Conservation (phyloP, 495 filamentous ascomycete species). For the Aspergillus nanangensis region DNA sequence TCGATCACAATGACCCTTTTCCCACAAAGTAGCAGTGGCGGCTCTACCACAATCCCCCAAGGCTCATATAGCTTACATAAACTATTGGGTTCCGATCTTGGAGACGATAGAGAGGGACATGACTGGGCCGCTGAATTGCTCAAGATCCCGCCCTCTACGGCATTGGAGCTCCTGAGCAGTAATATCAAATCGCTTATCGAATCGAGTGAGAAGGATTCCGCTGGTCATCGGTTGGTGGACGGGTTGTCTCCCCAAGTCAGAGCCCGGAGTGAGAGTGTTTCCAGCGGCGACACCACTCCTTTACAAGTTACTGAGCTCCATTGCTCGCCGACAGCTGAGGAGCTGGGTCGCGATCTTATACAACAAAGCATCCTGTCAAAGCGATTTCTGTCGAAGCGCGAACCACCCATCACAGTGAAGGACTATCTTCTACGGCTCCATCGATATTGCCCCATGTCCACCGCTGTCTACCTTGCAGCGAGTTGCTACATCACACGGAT, state of each 20-base stretch:
- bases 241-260: conserved; percentile 40
- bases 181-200: conserved; percentile 70
- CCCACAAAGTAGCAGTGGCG: too few species aligned
- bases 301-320: conserved; percentile 26
- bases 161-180: conserved; percentile 72
- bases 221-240: conserved; percentile 63
- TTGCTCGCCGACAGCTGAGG: conserved; percentile 14
- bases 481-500: conserved; percentile 85
- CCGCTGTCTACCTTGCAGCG: conserved; percentile 89
- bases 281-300: conserved; percentile 23
- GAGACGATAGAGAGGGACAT: not conserved
- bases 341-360: conserved; percentile 49
- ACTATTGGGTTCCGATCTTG: too few species aligned
- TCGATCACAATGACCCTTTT: too few species aligned
- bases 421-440: conserved; percentile 87
- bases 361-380: conserved; percentile 80
- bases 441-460: conserved; percentile 90
- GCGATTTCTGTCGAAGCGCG: conserved; percentile 86
- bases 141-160: conserved; percentile 29
- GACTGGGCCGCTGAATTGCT: not conserved
- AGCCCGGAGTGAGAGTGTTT: conserved; percentile 54
- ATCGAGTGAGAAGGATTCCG: conserved; percentile 67
- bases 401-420: conserved; percentile 73
- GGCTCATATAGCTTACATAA: too few species aligned
- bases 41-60: too few species aligned